These are phyloP conservation scores for Xylariomycetidae sp. DNA, from an alignment of 2,329 filamentous ascomycete species.

Conservation along the genomic window DNA sequence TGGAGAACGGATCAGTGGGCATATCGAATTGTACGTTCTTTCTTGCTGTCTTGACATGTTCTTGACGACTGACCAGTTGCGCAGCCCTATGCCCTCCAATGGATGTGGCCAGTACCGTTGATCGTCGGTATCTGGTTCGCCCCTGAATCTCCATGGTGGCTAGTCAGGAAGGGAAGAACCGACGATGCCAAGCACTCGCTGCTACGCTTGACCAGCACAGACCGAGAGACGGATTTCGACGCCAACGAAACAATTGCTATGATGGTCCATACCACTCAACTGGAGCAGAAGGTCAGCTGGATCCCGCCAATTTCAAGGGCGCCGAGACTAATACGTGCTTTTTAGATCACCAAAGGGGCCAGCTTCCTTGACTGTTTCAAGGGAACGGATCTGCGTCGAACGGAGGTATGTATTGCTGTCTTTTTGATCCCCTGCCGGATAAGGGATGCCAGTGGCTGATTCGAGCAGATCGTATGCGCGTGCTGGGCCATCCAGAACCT, in stretches of 20 bases:
- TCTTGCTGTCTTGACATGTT: not conserved
- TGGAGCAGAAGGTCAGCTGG: conserved; percentile 54
- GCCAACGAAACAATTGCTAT: conserved; percentile 81
- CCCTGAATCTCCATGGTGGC: conserved; percentile 69
- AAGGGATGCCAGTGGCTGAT: conserved; percentile 3
- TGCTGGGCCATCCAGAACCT: conserved; percentile 59
- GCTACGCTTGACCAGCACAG: conserved; percentile 56
- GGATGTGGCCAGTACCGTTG: conserved; percentile 70
- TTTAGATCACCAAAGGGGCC: conserved; percentile 66
- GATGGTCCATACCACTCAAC: conserved; percentile 84
- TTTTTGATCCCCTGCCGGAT: not conserved
- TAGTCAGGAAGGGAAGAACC: conserved; percentile 60
- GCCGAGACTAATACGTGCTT: not conserved
- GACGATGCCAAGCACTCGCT: conserved; percentile 62
- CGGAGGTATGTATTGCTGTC: conserved; percentile 47
- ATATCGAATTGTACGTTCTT: conserved; percentile 41
- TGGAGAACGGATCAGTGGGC: conserved; percentile 61
- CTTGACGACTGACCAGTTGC: conserved; percentile 6
- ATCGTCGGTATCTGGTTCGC: conserved; percentile 61
- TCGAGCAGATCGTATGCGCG: conserved; percentile 52
- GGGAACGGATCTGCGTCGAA: conserved; percentile 70
- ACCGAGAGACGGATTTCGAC: conserved; percentile 65
- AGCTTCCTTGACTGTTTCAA: conserved; percentile 80
- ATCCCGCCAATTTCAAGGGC: not conserved
- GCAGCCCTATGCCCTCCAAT: conserved; percentile 63